A percentile compares a stretch with the other conserved stretches of the same genome.
Evolutionary conservation across 257 asterid genomes (phyloP).

Genomic region (Petunia axillaris): DNA sequence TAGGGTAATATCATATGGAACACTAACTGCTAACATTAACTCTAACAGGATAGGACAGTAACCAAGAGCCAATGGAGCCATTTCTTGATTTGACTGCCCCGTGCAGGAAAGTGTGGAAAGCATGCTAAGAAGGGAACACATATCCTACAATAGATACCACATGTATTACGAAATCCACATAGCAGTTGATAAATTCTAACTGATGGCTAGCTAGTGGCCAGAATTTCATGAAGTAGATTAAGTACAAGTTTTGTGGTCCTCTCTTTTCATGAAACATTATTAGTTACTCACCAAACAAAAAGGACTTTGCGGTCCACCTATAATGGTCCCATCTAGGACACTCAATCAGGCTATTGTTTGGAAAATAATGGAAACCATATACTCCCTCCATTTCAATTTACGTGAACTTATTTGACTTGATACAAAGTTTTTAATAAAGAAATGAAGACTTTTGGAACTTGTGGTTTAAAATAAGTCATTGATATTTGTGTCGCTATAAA

Average conservation of each 20-base stretch:
- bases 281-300: not conserved
- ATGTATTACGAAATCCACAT: not conserved
- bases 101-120: not conserved
- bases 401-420: too few relatives aligned
- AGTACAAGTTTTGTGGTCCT: not conserved
- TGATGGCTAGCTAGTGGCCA: not conserved
- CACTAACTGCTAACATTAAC: not conserved
- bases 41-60: not conserved
- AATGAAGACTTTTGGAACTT: too few relatives aligned
- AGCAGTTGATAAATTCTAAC: not conserved
- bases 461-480: too few relatives aligned
- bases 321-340: not conserved
- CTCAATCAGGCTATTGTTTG: not conserved
- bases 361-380: not conserved
- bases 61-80: not conserved
- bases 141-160: not conserved
- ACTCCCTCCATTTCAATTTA: too few relatives aligned
- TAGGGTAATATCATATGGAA: not conserved
- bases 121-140: not conserved
- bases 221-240: not conserved
- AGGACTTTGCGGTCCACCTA: not conserved
- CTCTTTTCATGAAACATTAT: slow-evolving; percentile 3
- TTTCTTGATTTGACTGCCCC: slow-evolving; percentile 7
- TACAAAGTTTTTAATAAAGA: too few relatives aligned
- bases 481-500: too few relatives aligned